Evolutionary conservation across 1,284 basidiomycete genomes (phyloP).

Genomic region (Sanghuangporus sanghuang): DNA sequence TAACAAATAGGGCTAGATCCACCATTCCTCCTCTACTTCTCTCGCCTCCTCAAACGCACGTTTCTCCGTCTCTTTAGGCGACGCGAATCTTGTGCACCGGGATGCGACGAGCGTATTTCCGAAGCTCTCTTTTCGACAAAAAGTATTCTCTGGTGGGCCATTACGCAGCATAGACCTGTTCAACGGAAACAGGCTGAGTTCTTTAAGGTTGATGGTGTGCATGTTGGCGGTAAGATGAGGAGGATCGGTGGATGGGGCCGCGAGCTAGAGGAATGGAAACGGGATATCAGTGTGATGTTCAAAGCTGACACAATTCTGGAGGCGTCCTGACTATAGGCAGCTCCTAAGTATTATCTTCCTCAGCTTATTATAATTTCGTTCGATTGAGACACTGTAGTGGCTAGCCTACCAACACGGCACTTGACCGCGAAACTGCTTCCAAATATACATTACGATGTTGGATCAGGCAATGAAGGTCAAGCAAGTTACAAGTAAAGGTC

Average conservation of each 20-base stretch:
- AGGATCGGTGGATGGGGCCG: conserved; percentile 39
- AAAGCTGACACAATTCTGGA: not conserved
- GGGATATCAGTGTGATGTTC: conserved; percentile 30
- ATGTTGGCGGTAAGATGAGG: conserved; percentile 35
- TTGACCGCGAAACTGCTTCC: too few relatives aligned
- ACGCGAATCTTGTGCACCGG: conserved; percentile 40
- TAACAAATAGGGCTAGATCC: conserved; percentile 54
- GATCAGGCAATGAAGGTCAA: too few relatives aligned
- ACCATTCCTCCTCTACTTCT: conserved; percentile 52
- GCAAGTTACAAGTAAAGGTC: too few relatives aligned
- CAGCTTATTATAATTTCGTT: too few relatives aligned
- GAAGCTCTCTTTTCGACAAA: conserved; percentile 44
- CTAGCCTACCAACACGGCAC: too few relatives aligned
- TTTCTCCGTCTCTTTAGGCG: conserved; percentile 41
- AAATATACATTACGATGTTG: too few relatives aligned
- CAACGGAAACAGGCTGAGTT: conserved; percentile 25
- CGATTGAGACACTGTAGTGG: too few relatives aligned
- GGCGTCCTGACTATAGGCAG: too few relatives aligned
- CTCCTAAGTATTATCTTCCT: too few relatives aligned
- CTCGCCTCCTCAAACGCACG: conserved; percentile 48
- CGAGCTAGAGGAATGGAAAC: conserved; percentile 32
- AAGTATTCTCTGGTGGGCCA: conserved; percentile 56
- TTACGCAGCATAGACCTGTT: conserved; percentile 36
- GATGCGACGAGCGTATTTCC: conserved; percentile 41
- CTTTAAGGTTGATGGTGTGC: conserved; percentile 27